Conservation (phyloP, 129 eudicot genomes). For the Artemisia tridentata region DNA sequence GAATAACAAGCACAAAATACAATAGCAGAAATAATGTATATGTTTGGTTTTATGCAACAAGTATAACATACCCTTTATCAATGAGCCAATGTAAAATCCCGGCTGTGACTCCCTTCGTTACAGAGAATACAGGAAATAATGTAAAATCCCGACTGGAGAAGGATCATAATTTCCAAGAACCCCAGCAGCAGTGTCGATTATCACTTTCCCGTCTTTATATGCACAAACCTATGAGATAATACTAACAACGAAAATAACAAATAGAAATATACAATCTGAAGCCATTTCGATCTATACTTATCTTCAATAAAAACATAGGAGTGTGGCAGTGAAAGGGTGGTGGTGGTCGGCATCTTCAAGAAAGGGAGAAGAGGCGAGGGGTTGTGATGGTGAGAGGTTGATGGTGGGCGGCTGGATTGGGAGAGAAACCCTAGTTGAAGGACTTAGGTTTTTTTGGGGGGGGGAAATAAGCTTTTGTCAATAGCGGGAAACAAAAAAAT, state of each 20-base stretch:
- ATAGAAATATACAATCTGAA: slow-evolving; percentile 17
- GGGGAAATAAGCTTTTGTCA: too few relatives aligned
- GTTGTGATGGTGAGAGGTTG: too few relatives aligned
- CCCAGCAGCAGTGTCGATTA: slow-evolving; percentile 93
- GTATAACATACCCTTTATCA: slow-evolving; percentile 58
- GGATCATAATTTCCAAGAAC: slow-evolving; percentile 92
- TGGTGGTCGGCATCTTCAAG: too few relatives aligned
- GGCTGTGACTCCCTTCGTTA: slow-evolving; percentile 78
- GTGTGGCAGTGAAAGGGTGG: too few relatives aligned
- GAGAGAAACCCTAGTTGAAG: too few relatives aligned
- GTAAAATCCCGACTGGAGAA: slow-evolving; percentile 83
- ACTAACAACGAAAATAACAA: slow-evolving; percentile 27
- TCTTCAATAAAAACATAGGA: too few relatives aligned
- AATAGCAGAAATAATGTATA: neutral
- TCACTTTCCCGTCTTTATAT: slow-evolving; percentile 88
- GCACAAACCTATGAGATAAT: slow-evolving; percentile 69
- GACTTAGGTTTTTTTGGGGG: too few relatives aligned
- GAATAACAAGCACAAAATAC: slow-evolving; percentile 9
- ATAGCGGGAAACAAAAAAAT: too few relatives aligned
- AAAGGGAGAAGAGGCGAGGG: too few relatives aligned
- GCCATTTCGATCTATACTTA: too few relatives aligned
- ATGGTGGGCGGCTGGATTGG: too few relatives aligned
- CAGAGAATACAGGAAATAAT: slow-evolving; percentile 85
- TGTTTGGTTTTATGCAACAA: neutral
- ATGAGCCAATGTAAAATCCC: slow-evolving; percentile 89